Evolutionary conservation across 352 stramenopile species (phyloP).

Genomic region (Globisporangium echinulatum): DNA sequence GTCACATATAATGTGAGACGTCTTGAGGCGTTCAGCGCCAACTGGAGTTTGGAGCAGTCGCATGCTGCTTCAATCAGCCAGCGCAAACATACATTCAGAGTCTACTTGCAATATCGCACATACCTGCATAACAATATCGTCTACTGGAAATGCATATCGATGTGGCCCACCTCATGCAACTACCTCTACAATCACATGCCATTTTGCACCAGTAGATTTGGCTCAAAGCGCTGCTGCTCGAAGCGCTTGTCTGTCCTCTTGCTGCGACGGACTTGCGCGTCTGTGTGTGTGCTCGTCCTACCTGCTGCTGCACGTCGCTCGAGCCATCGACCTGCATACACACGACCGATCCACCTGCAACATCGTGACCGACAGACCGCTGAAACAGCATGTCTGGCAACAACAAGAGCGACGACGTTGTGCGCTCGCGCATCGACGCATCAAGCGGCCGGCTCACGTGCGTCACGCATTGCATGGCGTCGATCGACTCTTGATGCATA

Average conservation of each 20-base stretch:
- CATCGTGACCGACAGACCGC: no score
- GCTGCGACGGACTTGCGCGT: background rate
- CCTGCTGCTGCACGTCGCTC: background rate
- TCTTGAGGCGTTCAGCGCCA: no score
- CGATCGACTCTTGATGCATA: background rate
- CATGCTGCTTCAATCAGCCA: no score
- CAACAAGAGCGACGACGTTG: slow-evolving; percentile 30
- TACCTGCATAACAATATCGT: background rate
- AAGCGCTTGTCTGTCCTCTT: background rate
- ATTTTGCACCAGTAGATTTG: slow-evolving; percentile 11
- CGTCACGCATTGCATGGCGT: slow-evolving; percentile 8
- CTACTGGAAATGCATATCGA: background rate
- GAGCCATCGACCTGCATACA: background rate
- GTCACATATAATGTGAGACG: no score
- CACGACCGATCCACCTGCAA: no score
- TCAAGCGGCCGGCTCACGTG: slow-evolving; percentile 66
- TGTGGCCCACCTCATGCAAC: background rate
- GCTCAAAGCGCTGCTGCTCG: background rate
- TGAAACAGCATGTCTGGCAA: slow-evolving; percentile 27
- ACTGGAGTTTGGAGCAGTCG: no score
- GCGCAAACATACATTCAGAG: no score
- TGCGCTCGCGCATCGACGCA: slow-evolving; percentile 61
- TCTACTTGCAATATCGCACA: background rate
- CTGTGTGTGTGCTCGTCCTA: background rate
- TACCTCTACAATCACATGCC: background rate